Evolutionary conservation across 768 basidiomycete genomes (phyloP), one percentile per base, ranked within the genome.

Genomic region (Tricholoma matsutake): DNA sequence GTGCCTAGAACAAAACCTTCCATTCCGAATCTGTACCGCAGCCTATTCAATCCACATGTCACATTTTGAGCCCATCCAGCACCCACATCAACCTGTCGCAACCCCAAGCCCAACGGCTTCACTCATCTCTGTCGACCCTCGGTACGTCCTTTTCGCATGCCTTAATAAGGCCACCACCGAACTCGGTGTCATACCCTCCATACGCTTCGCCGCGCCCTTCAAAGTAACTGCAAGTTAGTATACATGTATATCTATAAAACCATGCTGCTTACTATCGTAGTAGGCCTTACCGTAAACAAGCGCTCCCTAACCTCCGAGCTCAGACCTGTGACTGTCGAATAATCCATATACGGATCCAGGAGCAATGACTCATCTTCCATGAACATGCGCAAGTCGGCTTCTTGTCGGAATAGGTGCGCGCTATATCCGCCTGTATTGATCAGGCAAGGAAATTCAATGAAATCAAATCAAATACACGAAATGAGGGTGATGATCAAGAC

Each of bases 181-280:
- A 0, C 87, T 81, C 2, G 94, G 94, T 3, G 94, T 96, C 84
- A 96, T 92, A 7, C 94, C 94, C 69, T 96, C 94, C 86, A 96
- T 94, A 28, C 94, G 79, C 72, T 94, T 94, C 14, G 91, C 94
- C 3, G 90, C 89, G n/a, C 94, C 94, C 93, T 94, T 58, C 1
- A 28, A 32, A 34, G 10, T 25, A 25, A 25, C 1, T 25, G 22
- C 22, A 18, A 32, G 7, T 53, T 3, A 53, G 14, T 10, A 9
- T 10, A 3, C 51, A 53, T 32, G 2, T 11, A n/a, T 18, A n/a
- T 7, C 32, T 53, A 25, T 31, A 61, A 5, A 10, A 64, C n/a
- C 31, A 35, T 47, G 34, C 43, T 20, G 39, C 92, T 65, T 54
- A 78, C 80, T 58, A 95, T 82, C 9, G 85, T 93, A 14, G 80